A percentile compares a stretch with the other conserved stretches of the same genome.
These are phyloP conservation scores for Pythium sp. DNA, from an alignment of 352 stramenopile species.

Conservation along the genomic window DNA sequence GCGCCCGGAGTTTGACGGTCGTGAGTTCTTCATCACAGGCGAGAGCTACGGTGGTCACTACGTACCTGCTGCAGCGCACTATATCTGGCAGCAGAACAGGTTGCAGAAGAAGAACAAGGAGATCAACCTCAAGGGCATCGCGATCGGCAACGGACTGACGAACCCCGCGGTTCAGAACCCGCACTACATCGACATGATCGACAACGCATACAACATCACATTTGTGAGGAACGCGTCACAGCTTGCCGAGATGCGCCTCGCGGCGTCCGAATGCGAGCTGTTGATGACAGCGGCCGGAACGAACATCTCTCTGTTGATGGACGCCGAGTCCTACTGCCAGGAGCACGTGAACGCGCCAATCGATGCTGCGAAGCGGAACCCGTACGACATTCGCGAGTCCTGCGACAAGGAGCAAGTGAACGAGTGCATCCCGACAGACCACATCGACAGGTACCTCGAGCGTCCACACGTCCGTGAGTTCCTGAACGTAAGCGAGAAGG, in stretches of 20 bases:
- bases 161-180: neutral
- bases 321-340: slow-evolving; percentile 1
- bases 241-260: neutral
- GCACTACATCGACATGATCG: neutral
- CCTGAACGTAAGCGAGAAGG: slow-evolving; percentile 29
- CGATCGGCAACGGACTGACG: neutral
- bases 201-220: slow-evolving; percentile 1
- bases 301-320: neutral
- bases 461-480: neutral
- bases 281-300: neutral
- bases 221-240: neutral
- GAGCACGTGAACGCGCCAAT: neutral
- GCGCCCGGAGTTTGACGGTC: slow-evolving; percentile 36
- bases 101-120: neutral
- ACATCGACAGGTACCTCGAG: slow-evolving; percentile 6
- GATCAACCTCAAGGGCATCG: neutral
- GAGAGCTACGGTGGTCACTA: slow-evolving; percentile 67
- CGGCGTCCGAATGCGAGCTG: neutral
- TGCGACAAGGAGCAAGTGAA: neutral
- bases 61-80: slow-evolving; percentile 36
- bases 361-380: slow-evolving; percentile 30
- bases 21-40: slow-evolving; percentile 47
- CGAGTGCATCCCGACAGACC: slow-evolving; percentile 5
- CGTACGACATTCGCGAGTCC: slow-evolving; percentile 50
- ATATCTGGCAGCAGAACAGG: slow-evolving; percentile 31